Percentiles rank a stretch among this genome's conserved stretches.
phyloP scores from a whole-genome alignment of 2,329 filamentous ascomycete species.

The Alternaria consortialis region DNA sequence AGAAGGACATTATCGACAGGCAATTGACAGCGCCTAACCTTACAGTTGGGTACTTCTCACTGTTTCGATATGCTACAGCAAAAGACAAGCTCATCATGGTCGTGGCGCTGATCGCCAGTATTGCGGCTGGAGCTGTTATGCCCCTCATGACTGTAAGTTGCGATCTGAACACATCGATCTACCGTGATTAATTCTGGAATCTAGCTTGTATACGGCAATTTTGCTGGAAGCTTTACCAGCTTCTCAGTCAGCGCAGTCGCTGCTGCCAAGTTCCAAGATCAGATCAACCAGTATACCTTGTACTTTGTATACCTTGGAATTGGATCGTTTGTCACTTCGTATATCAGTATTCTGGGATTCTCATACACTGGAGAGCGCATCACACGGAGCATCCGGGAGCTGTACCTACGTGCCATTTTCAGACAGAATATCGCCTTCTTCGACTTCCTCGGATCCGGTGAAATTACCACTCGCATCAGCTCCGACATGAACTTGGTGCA shows the following conservation, averaged over 20 bases:
- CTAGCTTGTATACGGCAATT: slow-evolving; percentile 51
- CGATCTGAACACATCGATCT: not conserved
- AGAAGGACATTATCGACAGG: slow-evolving; percentile 47
- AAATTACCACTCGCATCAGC: slow-evolving; percentile 95
- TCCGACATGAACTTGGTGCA: slow-evolving; percentile 94
- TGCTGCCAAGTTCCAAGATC: slow-evolving; percentile 36
- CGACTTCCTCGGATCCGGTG: slow-evolving; percentile 91
- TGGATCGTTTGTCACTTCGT: slow-evolving; percentile 70
- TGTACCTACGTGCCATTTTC: slow-evolving; percentile 71
- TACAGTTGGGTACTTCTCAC: slow-evolving; percentile 56
- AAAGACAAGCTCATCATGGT: slow-evolving; percentile 54
- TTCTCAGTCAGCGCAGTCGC: slow-evolving; percentile 46
- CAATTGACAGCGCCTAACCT: slow-evolving; percentile 55
- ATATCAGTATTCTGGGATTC: slow-evolving; percentile 81
- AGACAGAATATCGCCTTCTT: slow-evolving; percentile 55
- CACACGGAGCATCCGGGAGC: slow-evolving; percentile 54
- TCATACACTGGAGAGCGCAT: slow-evolving; percentile 70
- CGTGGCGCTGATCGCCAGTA: slow-evolving; percentile 70
- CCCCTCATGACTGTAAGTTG: slow-evolving; percentile 71
- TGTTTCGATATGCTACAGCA: slow-evolving; percentile 58
- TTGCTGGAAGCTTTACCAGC: slow-evolving; percentile 49
- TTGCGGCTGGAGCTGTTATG: slow-evolving; percentile 76
- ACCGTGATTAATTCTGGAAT: not conserved
- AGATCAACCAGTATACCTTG: slow-evolving; percentile 44
- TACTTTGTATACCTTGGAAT: slow-evolving; percentile 54